Base-by-base conservation (phyloP, 1,139 yeast species). In the Scheffersomyces cryptocercus region DNA sequence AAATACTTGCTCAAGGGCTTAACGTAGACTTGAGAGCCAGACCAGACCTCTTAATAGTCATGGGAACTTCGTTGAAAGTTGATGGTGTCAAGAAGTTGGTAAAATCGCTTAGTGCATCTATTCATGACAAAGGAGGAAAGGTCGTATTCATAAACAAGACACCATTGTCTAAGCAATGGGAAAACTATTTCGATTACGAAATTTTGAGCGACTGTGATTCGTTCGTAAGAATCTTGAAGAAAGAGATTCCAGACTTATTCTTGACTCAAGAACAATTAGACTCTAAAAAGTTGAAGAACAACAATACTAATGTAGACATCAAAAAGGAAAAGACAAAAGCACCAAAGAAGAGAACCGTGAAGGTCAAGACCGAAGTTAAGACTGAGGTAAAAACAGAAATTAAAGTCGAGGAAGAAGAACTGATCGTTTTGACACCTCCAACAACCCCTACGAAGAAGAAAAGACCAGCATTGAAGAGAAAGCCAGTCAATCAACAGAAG, bases 161-260 rank as follows among this genome's bases (percentile, higher is more conserved):
- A 42, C 80, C 68, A 36, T 61, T 72, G 32, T 66, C 72, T 29
- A 68, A 65, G 42, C 69, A 71, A 48, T 86, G 93, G 91, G 73
- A 73, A 10, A 74, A 64, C 31, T 67, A 68, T 41, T 75, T 86
- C 37, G 93, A 86, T 57, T 87, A 82, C 56, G 93, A 91, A 69
- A 75, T 91, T 5, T 67, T 81, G 43, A 70, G 84, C 40, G 97
- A 89, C 59, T 88, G 97, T 60, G 98, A 91, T 62, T 76, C 75
- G 32, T 91, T 95, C 81, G 84, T 90, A 15, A 64, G 67, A 15
- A 67, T 73, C 29, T 65, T 87, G 41, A 74, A 74, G 50, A 47
- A 47, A 16, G 77, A 79, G 36, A 64, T 81, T 7, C 90, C 91
- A 0, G 78, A 72, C 52, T 72, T 83, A 53, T 83, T 82, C 64